These are phyloP conservation scores for Dendrothele bispora DNA, from an alignment of 768 basidiomycete genomes.

Conservation along the genomic window DNA sequence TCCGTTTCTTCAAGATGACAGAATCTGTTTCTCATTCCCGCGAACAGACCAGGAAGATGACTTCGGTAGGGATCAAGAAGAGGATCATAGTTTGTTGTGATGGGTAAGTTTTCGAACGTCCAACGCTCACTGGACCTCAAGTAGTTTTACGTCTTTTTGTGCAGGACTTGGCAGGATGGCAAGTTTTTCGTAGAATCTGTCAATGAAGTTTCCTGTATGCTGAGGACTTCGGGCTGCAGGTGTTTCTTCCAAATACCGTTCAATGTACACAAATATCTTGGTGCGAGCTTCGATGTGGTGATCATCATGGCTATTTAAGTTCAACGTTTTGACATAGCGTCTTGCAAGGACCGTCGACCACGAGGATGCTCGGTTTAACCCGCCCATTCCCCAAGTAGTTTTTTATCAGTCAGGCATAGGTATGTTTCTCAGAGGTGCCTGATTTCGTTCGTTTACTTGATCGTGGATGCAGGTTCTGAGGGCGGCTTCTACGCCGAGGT, in stretches of 20 bases:
- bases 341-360: constrained; percentile 52
- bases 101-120: constrained; percentile 44
- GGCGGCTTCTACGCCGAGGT: constrained; percentile 57
- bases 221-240: constrained; percentile 8
- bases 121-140: neutral
- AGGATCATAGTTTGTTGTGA: constrained; percentile 76
- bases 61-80: constrained; percentile 37
- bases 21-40: no score
- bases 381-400: constrained; percentile 58
- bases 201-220: neutral
- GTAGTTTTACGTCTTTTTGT: neutral
- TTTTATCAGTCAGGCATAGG: constrained; percentile 65
- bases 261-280: constrained; percentile 57
- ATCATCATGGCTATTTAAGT: neutral
- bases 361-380: constrained; percentile 41
- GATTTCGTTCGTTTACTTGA: neutral
- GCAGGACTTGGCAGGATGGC: constrained; percentile 76
- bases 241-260: constrained; percentile 38
- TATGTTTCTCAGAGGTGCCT: constrained; percentile 13
- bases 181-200: neutral
- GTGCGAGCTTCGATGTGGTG: constrained; percentile 31
- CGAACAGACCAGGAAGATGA: constrained; percentile 10
- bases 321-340: constrained; percentile 33
- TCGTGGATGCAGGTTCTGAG: constrained; percentile 39
- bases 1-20: no score